Conservation (phyloP, 148 eudicot species). For the Fagopyrum tataricum region DNA sequence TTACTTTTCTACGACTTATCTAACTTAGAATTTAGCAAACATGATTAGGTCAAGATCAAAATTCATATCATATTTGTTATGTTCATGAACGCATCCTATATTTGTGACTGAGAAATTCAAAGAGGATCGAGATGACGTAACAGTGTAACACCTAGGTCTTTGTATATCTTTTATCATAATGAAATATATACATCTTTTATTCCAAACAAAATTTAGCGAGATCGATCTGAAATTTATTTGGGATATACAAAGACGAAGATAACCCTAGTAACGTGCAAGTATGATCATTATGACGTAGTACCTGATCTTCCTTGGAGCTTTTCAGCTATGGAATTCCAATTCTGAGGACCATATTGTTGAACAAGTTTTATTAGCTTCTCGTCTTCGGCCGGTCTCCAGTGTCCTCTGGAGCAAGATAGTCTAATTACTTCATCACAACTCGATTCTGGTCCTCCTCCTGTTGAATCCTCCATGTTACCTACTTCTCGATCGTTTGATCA, state of each 20-base stretch:
- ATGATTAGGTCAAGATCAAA: not conserved
- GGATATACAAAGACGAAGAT: too few species aligned
- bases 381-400: conserved; percentile 96
- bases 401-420: conserved; percentile 67
- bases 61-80: not conserved
- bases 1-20: not conserved
- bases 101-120: too few species aligned
- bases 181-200: too few species aligned
- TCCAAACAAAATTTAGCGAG: not conserved
- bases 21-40: not conserved
- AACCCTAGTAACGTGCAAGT: not conserved
- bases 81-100: not conserved
- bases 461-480: conserved; percentile 38
- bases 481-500: not conserved
- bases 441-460: conserved; percentile 34
- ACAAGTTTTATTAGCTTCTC: conserved; percentile 82
- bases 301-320: conserved; percentile 98
- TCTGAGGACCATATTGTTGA: conserved; percentile 77
- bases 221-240: not conserved
- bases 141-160: too few species aligned
- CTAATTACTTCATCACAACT: conserved; percentile 17
- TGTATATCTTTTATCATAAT: too few species aligned
- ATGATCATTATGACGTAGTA: conserved; percentile 4
- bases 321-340: conserved; percentile 92
- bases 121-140: too few species aligned